Conservation (phyloP, 768 basidiomycete species). For the Lanmaoa rubissima region DNA sequence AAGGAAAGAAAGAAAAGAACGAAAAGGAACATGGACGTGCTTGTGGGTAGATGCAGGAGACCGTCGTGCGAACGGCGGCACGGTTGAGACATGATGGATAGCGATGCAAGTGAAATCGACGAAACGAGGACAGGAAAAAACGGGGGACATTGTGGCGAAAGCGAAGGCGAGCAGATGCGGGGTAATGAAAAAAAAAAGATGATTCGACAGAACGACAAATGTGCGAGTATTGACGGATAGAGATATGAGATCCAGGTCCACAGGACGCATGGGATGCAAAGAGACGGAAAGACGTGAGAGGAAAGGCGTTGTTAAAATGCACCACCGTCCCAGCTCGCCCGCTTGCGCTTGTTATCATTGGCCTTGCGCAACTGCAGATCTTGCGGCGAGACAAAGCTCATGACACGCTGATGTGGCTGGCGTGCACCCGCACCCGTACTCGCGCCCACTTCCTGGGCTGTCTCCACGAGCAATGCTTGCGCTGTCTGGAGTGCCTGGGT, state of each 20-base stretch:
- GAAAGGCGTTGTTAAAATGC: conserved; percentile 22
- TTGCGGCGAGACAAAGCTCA: conserved; percentile 53
- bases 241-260: conserved; percentile 5
- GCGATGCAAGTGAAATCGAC: conserved; percentile 22
- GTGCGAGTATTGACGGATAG: conserved; percentile 11
- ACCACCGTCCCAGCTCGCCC: conserved; percentile 56
- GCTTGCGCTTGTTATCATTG: conserved; percentile 54
- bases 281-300: neutral
- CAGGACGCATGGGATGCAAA: conserved; percentile 6
- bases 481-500: conserved; percentile 36
- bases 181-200: conserved; percentile 5
- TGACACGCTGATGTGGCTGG: conserved; percentile 44
- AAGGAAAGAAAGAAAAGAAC: neutral
- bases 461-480: conserved; percentile 27
- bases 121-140: conserved; percentile 4
- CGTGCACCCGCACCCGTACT: conserved; percentile 9
- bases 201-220: conserved; percentile 9
- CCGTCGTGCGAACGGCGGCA: conserved; percentile 8
- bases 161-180: conserved; percentile 1
- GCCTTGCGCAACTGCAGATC: conserved; percentile 48
- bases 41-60: conserved; percentile 16
- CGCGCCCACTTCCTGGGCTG: conserved; percentile 9
- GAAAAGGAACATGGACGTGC: conserved; percentile 6
- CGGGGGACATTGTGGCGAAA: conserved; percentile 6
- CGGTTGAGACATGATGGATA: conserved; percentile 16